Conservation (phyloP, 306 rosid genomes). For the Cicer cuneatum region DNA sequence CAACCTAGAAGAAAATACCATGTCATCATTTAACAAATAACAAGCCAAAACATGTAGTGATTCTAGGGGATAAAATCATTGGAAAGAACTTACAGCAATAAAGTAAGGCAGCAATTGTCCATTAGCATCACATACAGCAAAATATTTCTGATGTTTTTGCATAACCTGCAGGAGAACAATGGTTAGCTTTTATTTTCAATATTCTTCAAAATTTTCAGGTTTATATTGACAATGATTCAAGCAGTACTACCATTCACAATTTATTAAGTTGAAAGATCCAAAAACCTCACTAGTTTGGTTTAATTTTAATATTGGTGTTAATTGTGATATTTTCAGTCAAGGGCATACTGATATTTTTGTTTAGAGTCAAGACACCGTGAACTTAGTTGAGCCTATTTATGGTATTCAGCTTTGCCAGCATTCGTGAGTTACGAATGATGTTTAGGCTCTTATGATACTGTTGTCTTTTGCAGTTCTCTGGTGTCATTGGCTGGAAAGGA, state of each 20-base stretch:
- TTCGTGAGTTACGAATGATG: not conserved
- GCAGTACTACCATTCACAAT: not conserved
- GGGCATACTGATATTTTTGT: not conserved
- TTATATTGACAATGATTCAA: slow-evolving; percentile 15
- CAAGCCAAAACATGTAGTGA: slow-evolving; percentile 25
- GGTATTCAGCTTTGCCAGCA: not conserved
- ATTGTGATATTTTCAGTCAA: not conserved
- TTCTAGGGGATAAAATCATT: slow-evolving; percentile 18
- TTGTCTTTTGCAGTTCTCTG: not conserved
- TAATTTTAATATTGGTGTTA: not conserved
- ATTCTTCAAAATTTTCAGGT: slow-evolving; percentile 23
- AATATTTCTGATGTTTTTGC: slow-evolving; percentile 97
- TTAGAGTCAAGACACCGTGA: not conserved
- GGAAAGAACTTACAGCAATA: slow-evolving; percentile 74
- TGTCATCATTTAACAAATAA: slow-evolving; percentile 36
- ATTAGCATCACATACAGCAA: slow-evolving; percentile 66
- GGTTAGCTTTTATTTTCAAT: slow-evolving; percentile 36
- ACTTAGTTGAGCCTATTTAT: not conserved
- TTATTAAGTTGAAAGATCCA: not conserved
- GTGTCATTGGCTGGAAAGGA: not conserved
- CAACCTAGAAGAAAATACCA: slow-evolving; percentile 62
- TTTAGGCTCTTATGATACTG: not conserved
- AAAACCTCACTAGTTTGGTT: not conserved
- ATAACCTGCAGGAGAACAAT: slow-evolving; percentile 69
- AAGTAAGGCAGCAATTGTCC: slow-evolving; percentile 85